Evolutionary conservation across 2,329 filamentous ascomycete species (phyloP), one percentile per base, ranked within the genome.

Genomic region (Rasamsonia emersonii): DNA sequence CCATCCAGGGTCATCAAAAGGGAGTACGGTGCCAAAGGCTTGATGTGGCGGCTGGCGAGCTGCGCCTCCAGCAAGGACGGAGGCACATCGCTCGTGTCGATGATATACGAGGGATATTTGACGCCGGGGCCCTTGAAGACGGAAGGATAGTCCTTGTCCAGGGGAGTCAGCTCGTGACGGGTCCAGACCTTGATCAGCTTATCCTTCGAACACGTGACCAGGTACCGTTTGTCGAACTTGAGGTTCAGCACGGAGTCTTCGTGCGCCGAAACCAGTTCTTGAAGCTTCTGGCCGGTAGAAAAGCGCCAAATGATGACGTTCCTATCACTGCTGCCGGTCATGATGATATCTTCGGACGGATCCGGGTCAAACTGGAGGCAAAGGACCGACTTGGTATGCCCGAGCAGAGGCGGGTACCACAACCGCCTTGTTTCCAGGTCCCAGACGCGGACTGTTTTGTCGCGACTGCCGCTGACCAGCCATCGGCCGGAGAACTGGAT

Each of bases 151-250:
- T 67, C 52, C 15, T 60, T 51, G 40, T 67, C 61, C 17, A 56
- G 53, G 3, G 59, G 58, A 26, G 54, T 63, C n/a, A 94, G 64
- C 11, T 77, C 68, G 11, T 67, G 71, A 4, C 91, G 78, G 54
- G 89, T 96, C 74, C 93, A 98, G 11, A 98, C 79, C 58, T 95
- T 95, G 67, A 98, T 94, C 1, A 82, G 82, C 58, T 88, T 93
- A 58, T 98, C 91, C 56, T 98, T 98, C 29, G 89, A 96, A 50
- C 91, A 96, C 1, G 91, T 98, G 9, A 96, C 86, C 3, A 98
- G 70, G 41, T 93, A 93, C 6, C 85, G 76, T 43, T 85, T 80
- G 52, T 96, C 88, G 45, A 96, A 98, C 39, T 84, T 77, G 35
- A 98, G 77, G 50, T 96, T 96, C 10, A 98, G 67, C 0, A 98